phyloP scores from a whole-genome alignment of 1,139 yeast genomes.

The Candida tropicalis region DNA sequence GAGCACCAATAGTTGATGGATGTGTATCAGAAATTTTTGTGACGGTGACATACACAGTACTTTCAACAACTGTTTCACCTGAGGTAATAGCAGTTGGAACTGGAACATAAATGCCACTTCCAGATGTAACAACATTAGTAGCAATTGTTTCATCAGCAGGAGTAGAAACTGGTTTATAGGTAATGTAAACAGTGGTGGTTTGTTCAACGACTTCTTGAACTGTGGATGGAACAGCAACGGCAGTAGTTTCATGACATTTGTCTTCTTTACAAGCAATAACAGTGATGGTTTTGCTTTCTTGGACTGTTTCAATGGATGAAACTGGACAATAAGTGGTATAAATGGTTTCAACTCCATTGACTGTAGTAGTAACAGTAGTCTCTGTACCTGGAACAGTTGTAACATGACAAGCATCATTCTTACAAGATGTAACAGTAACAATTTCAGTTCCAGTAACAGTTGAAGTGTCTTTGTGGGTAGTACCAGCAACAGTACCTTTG shows the following conservation, averaged over 20 bases:
- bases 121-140: slow-evolving; percentile 12
- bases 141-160: neutral
- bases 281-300: slow-evolving; percentile 26
- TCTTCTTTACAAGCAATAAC: slow-evolving; percentile 50
- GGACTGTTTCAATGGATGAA: slow-evolving; percentile 25
- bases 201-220: slow-evolving; percentile 20
- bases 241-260: slow-evolving; percentile 31
- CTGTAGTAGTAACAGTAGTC: slow-evolving; percentile 16
- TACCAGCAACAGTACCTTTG: too few relatives aligned
- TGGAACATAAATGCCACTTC: slow-evolving; percentile 1
- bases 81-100: neutral
- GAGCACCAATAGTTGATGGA: slow-evolving; percentile 3
- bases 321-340: slow-evolving; percentile 24
- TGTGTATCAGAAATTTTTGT: slow-evolving; percentile 5
- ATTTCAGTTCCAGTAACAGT: slow-evolving; percentile 6
- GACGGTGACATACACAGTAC: slow-evolving; percentile 3
- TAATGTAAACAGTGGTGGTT: slow-evolving; percentile 2
- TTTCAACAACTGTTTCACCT: neutral
- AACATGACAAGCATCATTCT: slow-evolving; percentile 32
- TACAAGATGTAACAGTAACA: slow-evolving; percentile 51
- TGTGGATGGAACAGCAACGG: slow-evolving; percentile 29
- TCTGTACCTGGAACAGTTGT: slow-evolving; percentile 25
- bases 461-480: too few relatives aligned
- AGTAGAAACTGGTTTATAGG: slow-evolving; percentile 1
- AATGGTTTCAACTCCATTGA: slow-evolving; percentile 13